Evolutionary conservation across 768 basidiomycete species (phyloP), one percentile per base, ranked within the genome.

Genomic region (Suillus subalutaceus): DNA sequence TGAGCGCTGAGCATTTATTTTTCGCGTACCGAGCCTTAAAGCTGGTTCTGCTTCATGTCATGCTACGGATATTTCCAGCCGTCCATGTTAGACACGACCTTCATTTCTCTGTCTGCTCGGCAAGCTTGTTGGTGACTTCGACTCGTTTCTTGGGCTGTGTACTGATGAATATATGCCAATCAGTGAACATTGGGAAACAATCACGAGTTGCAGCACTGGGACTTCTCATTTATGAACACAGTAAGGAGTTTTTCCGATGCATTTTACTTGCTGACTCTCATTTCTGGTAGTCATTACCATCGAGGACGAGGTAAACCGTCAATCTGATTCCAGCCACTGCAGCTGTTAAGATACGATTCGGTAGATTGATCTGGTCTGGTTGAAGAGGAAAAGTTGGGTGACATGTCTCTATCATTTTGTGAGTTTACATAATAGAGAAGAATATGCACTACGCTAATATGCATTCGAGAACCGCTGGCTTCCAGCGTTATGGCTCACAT

Each of bases 201-300:
- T 66, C 67, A 35, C 66, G 61, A n/a, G 35, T 50, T 26, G 67
- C 62, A 43, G 67, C 67, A 37, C 46, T 68, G 26, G 46, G 56
- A n/a, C 26, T 66, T 18, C 65, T 68, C 26, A 63, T 68, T n/a
- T 68, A 68, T 50, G 67, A 68, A 48, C 62, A 59, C 35, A 59
- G 67, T 68, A 26, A 63, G 65, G 41, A 40, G 26, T 37, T 65
- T 32, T 30, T 18, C 20, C 1, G 37, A 8, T 55, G 1, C 4
- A 30, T 43, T 4, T 46, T 16, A 18, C n/a, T 30, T 30, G 35
- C 44, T 40, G 15, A 44, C 23, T 26, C 40, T n/a, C 35, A 61
- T 40, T 66, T 18, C 35, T 16, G 9, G 23, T 43, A 68, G 67
- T 63, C 18, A 48, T 68, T 16, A 43, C 63, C 7, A 44, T 68